A percentile compares a stretch with the other conserved stretches of the same genome.
These are phyloP conservation scores for Proliferodiscus dingleyae DNA, from an alignment of 2,329 filamentous ascomycete genomes.

Conservation along the genomic window DNA sequence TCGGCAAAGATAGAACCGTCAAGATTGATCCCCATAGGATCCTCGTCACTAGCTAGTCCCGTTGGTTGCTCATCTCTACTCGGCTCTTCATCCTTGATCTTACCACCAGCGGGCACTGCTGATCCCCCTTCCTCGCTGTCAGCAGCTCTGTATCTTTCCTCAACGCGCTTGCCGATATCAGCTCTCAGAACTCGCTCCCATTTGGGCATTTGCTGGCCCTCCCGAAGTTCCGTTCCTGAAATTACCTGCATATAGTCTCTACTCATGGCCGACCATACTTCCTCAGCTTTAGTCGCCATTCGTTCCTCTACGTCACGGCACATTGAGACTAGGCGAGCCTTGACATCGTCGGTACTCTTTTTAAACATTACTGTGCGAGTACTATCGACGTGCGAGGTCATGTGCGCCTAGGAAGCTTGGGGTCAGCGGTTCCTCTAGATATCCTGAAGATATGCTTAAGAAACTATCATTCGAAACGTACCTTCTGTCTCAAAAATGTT, in stretches of 20 bases:
- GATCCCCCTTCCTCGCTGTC: neutral
- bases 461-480: slow-evolving; percentile 49
- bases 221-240: slow-evolving; percentile 19
- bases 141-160: slow-evolving; percentile 3
- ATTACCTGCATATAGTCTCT: slow-evolving; percentile 32
- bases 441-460: too few relatives aligned
- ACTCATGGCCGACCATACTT: slow-evolving; percentile 28
- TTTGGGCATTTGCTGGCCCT: slow-evolving; percentile 27
- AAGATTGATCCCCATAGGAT: too few relatives aligned
- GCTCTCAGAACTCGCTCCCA: slow-evolving; percentile 26
- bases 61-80: too few relatives aligned
- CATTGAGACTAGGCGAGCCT: slow-evolving; percentile 37
- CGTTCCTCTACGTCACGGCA: slow-evolving; percentile 20
- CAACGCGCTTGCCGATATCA: slow-evolving; percentile 16
- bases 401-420: too few relatives aligned
- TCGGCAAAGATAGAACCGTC: too few relatives aligned
- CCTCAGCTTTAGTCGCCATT: slow-evolving; percentile 28
- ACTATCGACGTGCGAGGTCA: slow-evolving; percentile 41
- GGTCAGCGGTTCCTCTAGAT: too few relatives aligned
- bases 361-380: slow-evolving; percentile 45
- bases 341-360: slow-evolving; percentile 39
- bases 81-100: too few relatives aligned
- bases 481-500: slow-evolving; percentile 33
- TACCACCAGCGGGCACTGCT: neutral
- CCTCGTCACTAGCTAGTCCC: neutral